Percentiles rank a stretch among this genome's conserved stretches.
phyloP scores from a whole-genome alignment of 2,329 filamentous ascomycete species.

The Gaeumannomyces tritici region DNA sequence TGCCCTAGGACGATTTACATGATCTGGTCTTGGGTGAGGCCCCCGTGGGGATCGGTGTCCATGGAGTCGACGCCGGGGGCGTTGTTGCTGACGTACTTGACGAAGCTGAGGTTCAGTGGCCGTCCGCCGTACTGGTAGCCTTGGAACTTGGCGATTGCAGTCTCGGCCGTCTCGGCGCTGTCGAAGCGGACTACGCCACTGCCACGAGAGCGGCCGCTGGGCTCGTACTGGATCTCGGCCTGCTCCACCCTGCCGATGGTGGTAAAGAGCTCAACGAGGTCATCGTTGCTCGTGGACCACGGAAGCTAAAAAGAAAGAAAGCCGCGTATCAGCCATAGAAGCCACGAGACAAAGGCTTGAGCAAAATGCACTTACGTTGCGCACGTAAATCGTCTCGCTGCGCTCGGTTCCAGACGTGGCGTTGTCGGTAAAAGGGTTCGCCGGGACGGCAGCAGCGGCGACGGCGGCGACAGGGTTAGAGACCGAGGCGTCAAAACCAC shows the following conservation, averaged over 20 bases:
- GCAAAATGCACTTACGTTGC: conserved; percentile 63
- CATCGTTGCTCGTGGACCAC: conserved; percentile 98
- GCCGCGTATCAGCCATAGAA: conserved; percentile 10
- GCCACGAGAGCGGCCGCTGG: conserved; percentile 87
- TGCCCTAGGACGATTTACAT: conserved; percentile 50
- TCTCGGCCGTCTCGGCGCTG: conserved; percentile 72
- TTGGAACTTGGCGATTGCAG: conserved; percentile 92
- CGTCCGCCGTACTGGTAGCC: conserved; percentile 95
- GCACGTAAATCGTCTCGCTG: conserved; percentile 82
- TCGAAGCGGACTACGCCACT: conserved; percentile 97
- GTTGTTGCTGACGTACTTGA: conserved; percentile 71
- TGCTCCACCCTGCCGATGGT: conserved; percentile 97
- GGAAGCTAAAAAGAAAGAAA: conserved; percentile 55
- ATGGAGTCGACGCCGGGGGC: conserved; percentile 57
- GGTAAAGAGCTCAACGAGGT: conserved; percentile 90
- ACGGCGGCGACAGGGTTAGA: conserved; percentile 33
- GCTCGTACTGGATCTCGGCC: conserved; percentile 98
- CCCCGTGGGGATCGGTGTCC: conserved; percentile 69
- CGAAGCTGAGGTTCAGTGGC: conserved; percentile 84
- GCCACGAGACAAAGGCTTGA: neutral
- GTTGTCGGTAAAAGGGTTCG: conserved; percentile 86
- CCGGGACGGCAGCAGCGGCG: conserved; percentile 35
- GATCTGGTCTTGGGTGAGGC: conserved; percentile 94
- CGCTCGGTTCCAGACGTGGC: conserved; percentile 80
- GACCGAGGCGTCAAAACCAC: conserved; percentile 32